These are phyloP conservation scores for Grigorovia transvaalensis DNA, from an alignment of 805 yeast genomes.

Conservation along the genomic window DNA sequence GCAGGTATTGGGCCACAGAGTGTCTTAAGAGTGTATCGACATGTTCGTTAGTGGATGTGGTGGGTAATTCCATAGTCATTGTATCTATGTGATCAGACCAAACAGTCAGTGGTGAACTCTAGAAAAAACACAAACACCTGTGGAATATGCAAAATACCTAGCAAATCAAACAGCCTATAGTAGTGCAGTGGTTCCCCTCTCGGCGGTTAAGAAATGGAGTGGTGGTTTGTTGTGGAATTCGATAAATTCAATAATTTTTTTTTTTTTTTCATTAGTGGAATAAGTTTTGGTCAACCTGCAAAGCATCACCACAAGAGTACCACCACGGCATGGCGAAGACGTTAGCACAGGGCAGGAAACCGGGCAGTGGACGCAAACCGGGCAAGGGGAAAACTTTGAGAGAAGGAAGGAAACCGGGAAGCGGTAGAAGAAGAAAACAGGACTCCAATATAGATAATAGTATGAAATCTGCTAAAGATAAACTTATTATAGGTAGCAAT, in stretches of 20 bases:
- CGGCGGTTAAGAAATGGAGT: background rate
- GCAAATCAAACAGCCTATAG: too few species aligned
- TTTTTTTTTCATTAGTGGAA: background rate
- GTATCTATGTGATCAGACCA: background rate
- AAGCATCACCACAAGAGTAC: background rate
- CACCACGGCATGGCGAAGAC: constrained; percentile 26
- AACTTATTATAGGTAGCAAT: background rate
- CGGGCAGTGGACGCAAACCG: constrained; percentile 29
- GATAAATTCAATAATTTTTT: background rate
- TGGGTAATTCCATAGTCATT: constrained; percentile 10
- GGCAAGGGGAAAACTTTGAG: constrained; percentile 27
- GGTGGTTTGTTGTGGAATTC: background rate
- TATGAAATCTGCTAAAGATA: background rate
- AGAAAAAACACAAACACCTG: background rate
- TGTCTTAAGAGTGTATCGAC: constrained; percentile 18
- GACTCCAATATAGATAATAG: background rate
- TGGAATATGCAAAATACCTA: too few species aligned
- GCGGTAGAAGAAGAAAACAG: constrained; percentile 22
- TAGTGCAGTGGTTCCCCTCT: too few species aligned
- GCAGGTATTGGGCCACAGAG: constrained; percentile 31
- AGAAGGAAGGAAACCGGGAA: constrained; percentile 28
- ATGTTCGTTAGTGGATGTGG: constrained; percentile 12
- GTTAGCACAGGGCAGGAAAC: constrained; percentile 28
- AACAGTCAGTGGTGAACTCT: background rate
- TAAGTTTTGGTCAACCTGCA: background rate